Evolutionary conservation across 2,329 filamentous ascomycete genomes (phyloP), one percentile per base, ranked within the genome.

Genomic region (Diaporthe citrichinensis): DNA sequence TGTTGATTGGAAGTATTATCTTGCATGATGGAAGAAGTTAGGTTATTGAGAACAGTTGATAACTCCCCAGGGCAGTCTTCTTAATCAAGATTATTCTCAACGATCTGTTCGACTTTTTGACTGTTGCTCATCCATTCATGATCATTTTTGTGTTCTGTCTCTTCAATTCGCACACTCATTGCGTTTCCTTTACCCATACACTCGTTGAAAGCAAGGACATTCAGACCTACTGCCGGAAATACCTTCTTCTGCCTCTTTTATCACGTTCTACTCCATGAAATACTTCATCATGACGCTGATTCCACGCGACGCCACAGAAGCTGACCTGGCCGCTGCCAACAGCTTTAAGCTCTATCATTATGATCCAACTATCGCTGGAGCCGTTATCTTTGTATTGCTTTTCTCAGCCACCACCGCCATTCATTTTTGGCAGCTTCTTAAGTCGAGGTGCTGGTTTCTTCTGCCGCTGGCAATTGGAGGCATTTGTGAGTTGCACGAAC

Each of bases 401-500:
- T 86, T 89, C 75, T 77, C 80, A 10, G 58, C 84, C 44, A 80
- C 85, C 3, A 82, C 86, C 0, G 49, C 79, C 0, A 68, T 83
- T 1, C 87, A 89, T 73, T 68, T 79, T 23, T 84, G 80, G 39
- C 83, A 85, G 62, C 77, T 88, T 44, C 39, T 85, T 53, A 80
- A 79, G 34, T 82, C 82, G 3, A 81, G 83, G 44, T 86, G 86
- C 1, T 90, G 87, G 86, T 90, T 88, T 79, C 86, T 89, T 78
- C 85, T 87, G 2, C 86, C 89, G 0, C 87, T 90, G 53, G 76
- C 87, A 12, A 80, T 90, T n/a, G 88, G 88, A 20, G 86, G 86
- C n/a, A 74, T 86, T n/a, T 88, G 88, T 89, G 82, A 80, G 83
- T 81, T 25, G 23, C 20, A 20, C 2, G 20, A 3, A 5, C 17